A percentile compares a stretch with the other conserved stretches of the same genome.
These are phyloP conservation scores for Xylaria polymorpha DNA, from an alignment of 2,329 filamentous ascomycete genomes.

Conservation along the genomic window DNA sequence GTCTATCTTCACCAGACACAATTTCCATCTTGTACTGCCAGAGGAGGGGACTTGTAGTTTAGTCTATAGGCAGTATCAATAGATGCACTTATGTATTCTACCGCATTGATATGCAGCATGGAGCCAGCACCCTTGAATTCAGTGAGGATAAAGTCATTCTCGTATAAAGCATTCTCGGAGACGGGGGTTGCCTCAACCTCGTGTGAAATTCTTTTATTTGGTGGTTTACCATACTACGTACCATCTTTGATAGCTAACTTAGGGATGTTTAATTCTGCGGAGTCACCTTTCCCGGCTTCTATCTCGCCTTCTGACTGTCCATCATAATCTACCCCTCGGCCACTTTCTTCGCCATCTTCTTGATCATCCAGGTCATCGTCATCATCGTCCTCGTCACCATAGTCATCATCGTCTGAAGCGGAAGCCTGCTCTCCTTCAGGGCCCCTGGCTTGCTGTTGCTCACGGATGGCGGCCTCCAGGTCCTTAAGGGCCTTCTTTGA, in stretches of 20 bases:
- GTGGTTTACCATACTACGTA: conserved; percentile 38
- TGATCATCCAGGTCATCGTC: conserved; percentile 46
- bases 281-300: conserved; percentile 4
- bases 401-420: conserved; percentile 51
- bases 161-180: neutral
- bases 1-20: conserved; percentile 47
- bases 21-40: conserved; percentile 45
- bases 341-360: conserved; percentile 47
- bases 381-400: conserved; percentile 50
- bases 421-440: conserved; percentile 53
- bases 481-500: conserved; percentile 98
- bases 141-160: no score
- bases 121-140: neutral
- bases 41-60: conserved; percentile 43
- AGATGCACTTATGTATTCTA: conserved; percentile 38
- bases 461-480: conserved; percentile 87
- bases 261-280: conserved; percentile 38
- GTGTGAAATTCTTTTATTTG: conserved; percentile 8
- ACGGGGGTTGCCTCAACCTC: neutral
- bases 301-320: conserved; percentile 10
- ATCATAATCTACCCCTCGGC: conserved; percentile 41
- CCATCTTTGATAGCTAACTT: conserved; percentile 44
- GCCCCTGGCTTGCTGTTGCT: conserved; percentile 69
- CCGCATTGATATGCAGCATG: conserved; percentile 11
- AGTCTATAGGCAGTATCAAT: conserved; percentile 48